Evolutionary conservation across 768 basidiomycete genomes (phyloP), one percentile per base, ranked within the genome.

Genomic region (Lactifluus subvellereus): DNA sequence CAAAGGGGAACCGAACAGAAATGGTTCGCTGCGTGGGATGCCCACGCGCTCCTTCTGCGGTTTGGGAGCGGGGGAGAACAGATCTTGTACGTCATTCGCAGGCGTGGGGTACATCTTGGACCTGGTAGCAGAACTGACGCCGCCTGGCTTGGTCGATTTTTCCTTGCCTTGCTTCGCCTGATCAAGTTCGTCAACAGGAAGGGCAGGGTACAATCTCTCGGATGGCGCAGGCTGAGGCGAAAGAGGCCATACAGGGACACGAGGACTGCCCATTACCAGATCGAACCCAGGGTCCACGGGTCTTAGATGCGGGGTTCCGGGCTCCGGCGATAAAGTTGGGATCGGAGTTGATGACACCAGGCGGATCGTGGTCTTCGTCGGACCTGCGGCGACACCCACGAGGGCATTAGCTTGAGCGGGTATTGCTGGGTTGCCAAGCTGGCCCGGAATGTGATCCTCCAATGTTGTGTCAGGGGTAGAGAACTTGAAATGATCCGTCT

Each of bases 1-100:
- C 3, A 82, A 78, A 0, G 89, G 86, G 0, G 90, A 91, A 30
- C 90, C 90, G 68, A 93, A 93, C 22, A 90, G 71, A 75, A 92
- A 93, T 0, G 85, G 83, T 27, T 80, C 72, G 57, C 71, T 71
- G 48, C 71, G 72, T 3, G 74, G 69, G 5, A 73, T 65, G 18
- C 68, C 65, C 11, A 66, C 48, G 42, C 57, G 13, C n/a, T 53
- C 57, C 27, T 60, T 42, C 40, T 27, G 51, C 18, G 50, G 48
- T 69, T 73, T 32, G 69, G 75, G 55, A 5, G 68, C 71, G 30
- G 78, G 78, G 6, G 78, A 78, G 67, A 80, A 79, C 38, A 80
- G 69, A 59, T 80, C 79, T 14, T 69, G 16, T 8, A 72, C 70
- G 2, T 70, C 62, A 27, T 71, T 68, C 22, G 71, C 71, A 16